Conservation (phyloP, 352 stramenopile species). For the Peronospora farinosa region DNA sequence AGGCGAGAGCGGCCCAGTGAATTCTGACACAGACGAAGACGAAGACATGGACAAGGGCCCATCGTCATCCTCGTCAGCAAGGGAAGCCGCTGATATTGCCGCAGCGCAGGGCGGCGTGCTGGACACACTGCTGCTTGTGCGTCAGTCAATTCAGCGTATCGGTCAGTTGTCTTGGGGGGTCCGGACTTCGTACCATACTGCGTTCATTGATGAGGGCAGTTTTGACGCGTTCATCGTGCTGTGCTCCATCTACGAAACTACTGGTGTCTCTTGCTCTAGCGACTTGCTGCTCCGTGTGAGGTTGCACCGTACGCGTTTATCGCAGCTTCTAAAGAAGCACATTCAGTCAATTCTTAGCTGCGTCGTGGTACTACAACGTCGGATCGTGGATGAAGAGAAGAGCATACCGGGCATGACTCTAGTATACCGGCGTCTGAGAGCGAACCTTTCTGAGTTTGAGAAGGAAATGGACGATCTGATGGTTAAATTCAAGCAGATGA, state of each 20-base stretch:
- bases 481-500: slow-evolving; percentile 67
- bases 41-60: slow-evolving; percentile 58
- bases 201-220: slow-evolving; percentile 73
- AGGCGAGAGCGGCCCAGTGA: slow-evolving; percentile 44
- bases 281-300: slow-evolving; percentile 69
- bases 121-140: slow-evolving; percentile 71
- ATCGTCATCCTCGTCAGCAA: slow-evolving; percentile 52
- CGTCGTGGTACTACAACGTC: slow-evolving; percentile 63
- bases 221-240: slow-evolving; percentile 82
- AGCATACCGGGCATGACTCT: slow-evolving; percentile 70
- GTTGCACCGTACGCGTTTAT: slow-evolving; percentile 59
- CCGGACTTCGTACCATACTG: slow-evolving; percentile 79
- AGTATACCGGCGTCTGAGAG: slow-evolving; percentile 61
- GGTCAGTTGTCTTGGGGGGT: slow-evolving; percentile 77
- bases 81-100: slow-evolving; percentile 44
- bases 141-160: slow-evolving; percentile 81
- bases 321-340: slow-evolving; percentile 69
- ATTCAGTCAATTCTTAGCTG: slow-evolving; percentile 65
- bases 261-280: slow-evolving; percentile 53
- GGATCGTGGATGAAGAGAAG: slow-evolving; percentile 74
- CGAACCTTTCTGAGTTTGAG: slow-evolving; percentile 56
- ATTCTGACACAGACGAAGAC: slow-evolving; percentile 74
- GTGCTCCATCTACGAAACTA: slow-evolving; percentile 77
- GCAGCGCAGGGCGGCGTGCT: slow-evolving; percentile 56
- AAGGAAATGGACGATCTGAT: slow-evolving; percentile 60